Percentiles rank a stretch among this genome's conserved stretches.
These are phyloP conservation scores for Calendula officinalis DNA, from an alignment of 129 eudicot genomes.

Conservation along the genomic window DNA sequence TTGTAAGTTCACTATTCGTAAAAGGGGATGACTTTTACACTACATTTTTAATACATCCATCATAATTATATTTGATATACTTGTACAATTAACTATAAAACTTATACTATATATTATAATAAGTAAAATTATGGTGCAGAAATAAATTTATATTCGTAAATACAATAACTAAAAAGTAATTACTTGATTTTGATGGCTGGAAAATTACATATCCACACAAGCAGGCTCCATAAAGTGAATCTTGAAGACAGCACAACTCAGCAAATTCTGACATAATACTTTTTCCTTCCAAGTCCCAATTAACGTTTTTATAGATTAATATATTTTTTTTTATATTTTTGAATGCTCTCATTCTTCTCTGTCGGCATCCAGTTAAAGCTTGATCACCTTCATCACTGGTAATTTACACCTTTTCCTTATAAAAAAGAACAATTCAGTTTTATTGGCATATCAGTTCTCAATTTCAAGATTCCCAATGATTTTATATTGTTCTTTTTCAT, in stretches of 20 bases:
- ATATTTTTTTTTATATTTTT: background rate
- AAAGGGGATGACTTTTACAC: too few species aligned
- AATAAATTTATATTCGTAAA: too few species aligned
- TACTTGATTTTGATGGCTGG: background rate
- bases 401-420: constrained; percentile 3
- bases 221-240: constrained; percentile 5
- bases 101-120: too few species aligned
- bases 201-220: background rate
- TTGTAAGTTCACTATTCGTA: too few species aligned
- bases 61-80: too few species aligned
- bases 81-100: too few species aligned
- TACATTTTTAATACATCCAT: too few species aligned
- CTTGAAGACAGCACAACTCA: constrained; percentile 23
- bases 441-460: constrained; percentile 24
- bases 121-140: too few species aligned
- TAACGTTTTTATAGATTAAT: background rate
- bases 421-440: background rate
- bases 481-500: constrained; percentile 16
- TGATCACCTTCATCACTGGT: constrained; percentile 26
- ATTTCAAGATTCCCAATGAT: constrained; percentile 29
- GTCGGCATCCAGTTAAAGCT: constrained; percentile 30
- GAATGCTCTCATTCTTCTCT: constrained; percentile 26
- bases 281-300: background rate
- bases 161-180: background rate
- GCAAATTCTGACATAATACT: constrained; percentile 27